Evolutionary conservation across 768 basidiomycete species (phyloP).

Genomic region (Mycena amicta): DNA sequence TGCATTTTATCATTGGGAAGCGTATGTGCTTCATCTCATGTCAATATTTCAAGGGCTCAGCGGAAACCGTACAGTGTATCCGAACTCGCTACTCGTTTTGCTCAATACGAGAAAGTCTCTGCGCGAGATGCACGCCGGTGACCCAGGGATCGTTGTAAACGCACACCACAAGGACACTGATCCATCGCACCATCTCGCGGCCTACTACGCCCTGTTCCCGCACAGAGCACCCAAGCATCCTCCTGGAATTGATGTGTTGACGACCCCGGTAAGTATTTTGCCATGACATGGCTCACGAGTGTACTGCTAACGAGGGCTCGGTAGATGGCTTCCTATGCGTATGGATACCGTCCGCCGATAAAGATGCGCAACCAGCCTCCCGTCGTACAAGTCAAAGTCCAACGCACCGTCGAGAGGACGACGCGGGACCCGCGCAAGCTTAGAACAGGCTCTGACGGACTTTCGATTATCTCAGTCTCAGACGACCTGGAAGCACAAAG

Average conservation of each 20-base stretch:
- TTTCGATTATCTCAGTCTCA: not conserved
- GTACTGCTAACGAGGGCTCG: too few relatives aligned
- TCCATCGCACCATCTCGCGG: not conserved
- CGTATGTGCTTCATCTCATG: not conserved
- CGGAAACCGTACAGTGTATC: not conserved
- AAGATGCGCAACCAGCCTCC: not conserved
- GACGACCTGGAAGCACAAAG: not conserved
- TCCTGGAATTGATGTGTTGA: not conserved
- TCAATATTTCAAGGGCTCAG: not conserved
- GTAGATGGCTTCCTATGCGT: not conserved
- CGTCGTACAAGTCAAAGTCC: not conserved
- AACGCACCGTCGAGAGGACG: not conserved
- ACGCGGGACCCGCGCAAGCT: not conserved
- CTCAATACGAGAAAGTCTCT: conserved; percentile 4
- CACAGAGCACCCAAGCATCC: not conserved
- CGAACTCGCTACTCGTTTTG: conserved; percentile 7
- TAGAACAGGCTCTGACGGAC: not conserved
- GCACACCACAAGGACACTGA: not conserved
- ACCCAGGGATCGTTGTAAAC: not conserved
- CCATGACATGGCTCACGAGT: too few relatives aligned
- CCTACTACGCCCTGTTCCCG: conserved; percentile 4
- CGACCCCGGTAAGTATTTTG: too few relatives aligned
- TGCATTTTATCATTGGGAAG: conserved; percentile 9
- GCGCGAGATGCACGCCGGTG: conserved; percentile 6
- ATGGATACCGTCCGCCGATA: not conserved